Conservation (phyloP, 2,329 filamentous ascomycete genomes). For the Rutstroemia sp. region DNA sequence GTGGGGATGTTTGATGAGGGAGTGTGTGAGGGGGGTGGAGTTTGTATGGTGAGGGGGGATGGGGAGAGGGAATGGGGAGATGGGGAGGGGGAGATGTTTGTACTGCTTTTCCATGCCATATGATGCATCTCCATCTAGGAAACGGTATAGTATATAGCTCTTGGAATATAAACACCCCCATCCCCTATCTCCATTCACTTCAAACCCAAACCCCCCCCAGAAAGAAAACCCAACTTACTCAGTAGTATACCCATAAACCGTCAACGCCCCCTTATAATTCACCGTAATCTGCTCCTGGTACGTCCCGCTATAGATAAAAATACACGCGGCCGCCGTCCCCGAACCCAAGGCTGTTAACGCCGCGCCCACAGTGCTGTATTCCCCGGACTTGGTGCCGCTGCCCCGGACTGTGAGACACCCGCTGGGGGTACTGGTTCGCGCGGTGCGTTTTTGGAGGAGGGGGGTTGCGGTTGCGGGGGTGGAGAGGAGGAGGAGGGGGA, state of each 20-base stretch:
- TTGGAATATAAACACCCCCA: too few species aligned
- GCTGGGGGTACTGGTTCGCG: not conserved
- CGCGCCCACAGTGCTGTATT: conserved; percentile 5
- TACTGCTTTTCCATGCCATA: too few species aligned
- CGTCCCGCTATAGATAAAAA: not conserved
- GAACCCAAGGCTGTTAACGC: not conserved
- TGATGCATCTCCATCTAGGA: too few species aligned
- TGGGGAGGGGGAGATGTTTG: too few species aligned
- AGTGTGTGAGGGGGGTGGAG: too few species aligned
- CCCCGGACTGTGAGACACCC: conserved; percentile 7
- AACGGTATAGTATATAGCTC: too few species aligned
- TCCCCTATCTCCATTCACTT: too few species aligned
- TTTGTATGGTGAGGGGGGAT: too few species aligned
- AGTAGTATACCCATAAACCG: conserved; percentile 2
- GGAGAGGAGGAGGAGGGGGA: not conserved
- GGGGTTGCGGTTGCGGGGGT: not conserved
- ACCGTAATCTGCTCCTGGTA: not conserved
- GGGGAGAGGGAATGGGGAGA: too few species aligned
- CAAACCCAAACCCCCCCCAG: too few species aligned
- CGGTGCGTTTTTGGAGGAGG: not conserved
- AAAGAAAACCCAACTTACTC: not conserved
- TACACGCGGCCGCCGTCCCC: not conserved
- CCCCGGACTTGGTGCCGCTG: conserved; percentile 7
- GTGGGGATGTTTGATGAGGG: too few species aligned
- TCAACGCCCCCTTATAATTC: not conserved